Base-by-base conservation (phyloP, 208 protist species). In the Crithidia mellificae region DNA sequence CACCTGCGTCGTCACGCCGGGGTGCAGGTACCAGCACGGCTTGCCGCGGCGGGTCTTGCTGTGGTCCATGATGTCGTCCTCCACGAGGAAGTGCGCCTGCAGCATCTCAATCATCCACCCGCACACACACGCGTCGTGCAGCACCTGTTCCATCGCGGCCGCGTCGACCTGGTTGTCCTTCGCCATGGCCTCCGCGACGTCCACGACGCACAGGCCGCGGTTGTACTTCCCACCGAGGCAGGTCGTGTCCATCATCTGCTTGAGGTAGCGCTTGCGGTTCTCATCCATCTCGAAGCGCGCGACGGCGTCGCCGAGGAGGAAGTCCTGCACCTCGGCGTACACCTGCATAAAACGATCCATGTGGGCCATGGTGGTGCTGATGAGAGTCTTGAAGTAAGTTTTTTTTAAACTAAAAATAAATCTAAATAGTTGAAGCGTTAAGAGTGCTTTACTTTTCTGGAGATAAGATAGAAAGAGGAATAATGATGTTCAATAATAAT, bases 61-160 rank as follows among this genome's bases (percentile, higher is more conserved):
- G 50, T 84, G 65, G 77, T 99, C 98, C 97, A 99, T 98, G 62
- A 99, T 94, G 73, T 99, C 98, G 78, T 99, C 98, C 63, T 98
- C 93, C 15, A 99, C 93, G 19, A 99, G 85, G 74, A 98, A 98
- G 78, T 96, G 96, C 0, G 97, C 95, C 87, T 99, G 98, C 7
- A 99, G 88, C 78, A 95, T 87, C 79, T 96, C 90, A 38, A 97
- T 81, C 80, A 87, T 92, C 93, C 96, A 98, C 34, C 97, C 98
- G 58, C 98, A 94, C 29, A 98, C 81, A 51, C 82, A 87, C 27
- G 97, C 92, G 66, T 97, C 85, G 72, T 94, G 87, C 47, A 93
- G 77, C 1, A 90, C 59, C 30, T 77, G 80, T 56, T 80, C 50
- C 20, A 84, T 67, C n/a, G 63, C 51, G 47, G 84, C 80, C 4